Percentiles rank a stretch among this genome's conserved stretches.
Evolutionary conservation across 1,284 basidiomycete species (phyloP).

Genomic region (Melanopsichium pennsylvanicum): DNA sequence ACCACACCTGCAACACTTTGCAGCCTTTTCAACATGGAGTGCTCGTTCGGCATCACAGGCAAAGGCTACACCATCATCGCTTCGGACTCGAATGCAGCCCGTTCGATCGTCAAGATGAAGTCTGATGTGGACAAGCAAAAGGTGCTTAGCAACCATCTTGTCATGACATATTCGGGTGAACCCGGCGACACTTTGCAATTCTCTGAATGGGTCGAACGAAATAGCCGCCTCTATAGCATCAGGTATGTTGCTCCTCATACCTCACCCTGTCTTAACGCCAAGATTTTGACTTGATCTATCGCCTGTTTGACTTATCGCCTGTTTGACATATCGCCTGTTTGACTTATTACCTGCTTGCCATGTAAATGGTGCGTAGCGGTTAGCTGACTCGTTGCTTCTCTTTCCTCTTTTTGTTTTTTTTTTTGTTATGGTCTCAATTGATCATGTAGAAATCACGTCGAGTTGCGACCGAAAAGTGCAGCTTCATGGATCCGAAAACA

Average conservation of each 20-base stretch:
- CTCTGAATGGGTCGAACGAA: conserved; percentile 93
- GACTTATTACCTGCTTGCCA: too few species aligned
- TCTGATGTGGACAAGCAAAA: conserved; percentile 97
- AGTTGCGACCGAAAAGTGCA: conserved; percentile 86
- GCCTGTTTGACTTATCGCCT: too few species aligned
- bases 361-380: too few species aligned
- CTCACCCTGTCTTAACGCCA: too few species aligned
- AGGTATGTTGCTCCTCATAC: conserved; percentile 70
- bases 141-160: conserved; percentile 84
- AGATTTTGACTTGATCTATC: too few species aligned
- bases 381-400: too few species aligned
- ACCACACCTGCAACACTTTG: too few species aligned
- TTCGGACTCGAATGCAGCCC: conserved; percentile 85
- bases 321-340: too few species aligned
- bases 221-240: conserved; percentile 94
- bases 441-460: conserved; percentile 70
- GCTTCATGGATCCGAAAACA: conserved; percentile 92
- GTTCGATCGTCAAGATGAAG: conserved; percentile 98
- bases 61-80: conserved; percentile 69
- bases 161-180: conserved; percentile 95
- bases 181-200: conserved; percentile 95
- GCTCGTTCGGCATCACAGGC: conserved; percentile 69
- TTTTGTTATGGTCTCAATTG: too few species aligned
- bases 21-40: conserved; percentile 67
- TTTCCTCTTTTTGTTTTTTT: too few species aligned